Base-by-base conservation (phyloP, 352 stramenopile genomes). In the Pythium diclinum region DNA sequence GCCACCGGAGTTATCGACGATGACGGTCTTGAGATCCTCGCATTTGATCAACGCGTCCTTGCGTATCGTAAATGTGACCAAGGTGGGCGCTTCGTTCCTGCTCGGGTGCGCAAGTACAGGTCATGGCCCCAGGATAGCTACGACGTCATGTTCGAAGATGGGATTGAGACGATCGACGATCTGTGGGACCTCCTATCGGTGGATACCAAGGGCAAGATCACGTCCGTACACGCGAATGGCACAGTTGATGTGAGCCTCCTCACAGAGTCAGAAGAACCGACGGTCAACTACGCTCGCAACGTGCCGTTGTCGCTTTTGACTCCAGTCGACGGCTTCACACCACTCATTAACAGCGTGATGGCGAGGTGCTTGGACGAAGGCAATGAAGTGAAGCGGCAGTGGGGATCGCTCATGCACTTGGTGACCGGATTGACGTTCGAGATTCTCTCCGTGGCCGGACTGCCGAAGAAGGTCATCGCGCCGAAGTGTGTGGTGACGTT, bases 11-110 rank as follows among this genome's bases (percentile, higher is more conserved):
- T 87, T 16, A 56, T 88, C 3, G 75, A 81, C 11, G 69, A 82
- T 34, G 67, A 87, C 30, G 76, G 69, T 25, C 69, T 77, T 8
- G 78, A 89, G 28, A 68, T 83, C 17, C 66, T 92, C 8, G 63
- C 69, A 21, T 92, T 76, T 36, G 78, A 85, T 16, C 78, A 92
- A 52, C 83, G 74, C 3, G 80, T 92, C 9, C 69, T 92, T 42
- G 83, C 81, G 38, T 90, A 87, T 59, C 81, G 83, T 13, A 64
- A 63, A 38, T 87, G 81, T 28, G 64, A 69, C 6, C 69, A 79
- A n/a, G 78, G 79, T 17, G 83, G 80, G 0, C 77, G 80, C 1
- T 91, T 84, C 61, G 83, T 84, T 54, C 79, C 80, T 0, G 83
- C 77, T 14, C 75, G 77, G 38, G 68, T 91, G 16, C 72, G 75